phyloP scores from a whole-genome alignment of 2,329 filamentous ascomycete genomes.

The Xylaria sp. region DNA sequence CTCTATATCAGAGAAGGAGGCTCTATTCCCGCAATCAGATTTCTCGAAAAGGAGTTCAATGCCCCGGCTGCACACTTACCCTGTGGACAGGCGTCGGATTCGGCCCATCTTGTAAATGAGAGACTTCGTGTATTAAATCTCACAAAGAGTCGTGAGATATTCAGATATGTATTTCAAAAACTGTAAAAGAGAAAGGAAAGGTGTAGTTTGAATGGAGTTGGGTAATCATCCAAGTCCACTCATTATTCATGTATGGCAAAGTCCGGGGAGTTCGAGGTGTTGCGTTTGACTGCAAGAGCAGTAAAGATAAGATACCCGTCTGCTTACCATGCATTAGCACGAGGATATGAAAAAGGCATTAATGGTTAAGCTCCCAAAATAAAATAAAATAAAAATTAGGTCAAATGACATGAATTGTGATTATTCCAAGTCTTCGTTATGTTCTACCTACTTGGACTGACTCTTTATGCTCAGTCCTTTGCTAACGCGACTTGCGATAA shows the following conservation, averaged over 20 bases:
- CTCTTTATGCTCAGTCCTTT: background rate
- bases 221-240: background rate
- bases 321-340: background rate
- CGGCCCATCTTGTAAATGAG: constrained; percentile 95
- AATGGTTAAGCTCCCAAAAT: background rate
- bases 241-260: constrained; percentile 8
- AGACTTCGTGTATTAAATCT: constrained; percentile 87
- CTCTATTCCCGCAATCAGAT: constrained; percentile 92
- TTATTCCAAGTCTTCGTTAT: too few relatives aligned
- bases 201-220: background rate
- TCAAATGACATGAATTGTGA: background rate
- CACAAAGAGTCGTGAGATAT: constrained; percentile 91
- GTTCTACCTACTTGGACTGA: background rate
- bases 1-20: constrained; percentile 96
- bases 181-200: constrained; percentile 53
- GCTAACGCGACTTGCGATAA: too few relatives aligned
- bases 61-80: constrained; percentile 93
- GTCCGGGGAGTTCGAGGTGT: constrained; percentile 18
- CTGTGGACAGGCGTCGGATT: constrained; percentile 93
- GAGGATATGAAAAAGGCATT: background rate
- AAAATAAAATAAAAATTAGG: background rate
- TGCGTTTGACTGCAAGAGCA: constrained; percentile 13
- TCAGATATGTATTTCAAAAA: constrained; percentile 82
- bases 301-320: constrained; percentile 36
- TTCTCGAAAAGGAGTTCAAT: constrained; percentile 91